A percentile compares a stretch with the other conserved stretches of the same genome.
phyloP scores from a whole-genome alignment of 306 rosid species.

The Vigna radiata region DNA sequence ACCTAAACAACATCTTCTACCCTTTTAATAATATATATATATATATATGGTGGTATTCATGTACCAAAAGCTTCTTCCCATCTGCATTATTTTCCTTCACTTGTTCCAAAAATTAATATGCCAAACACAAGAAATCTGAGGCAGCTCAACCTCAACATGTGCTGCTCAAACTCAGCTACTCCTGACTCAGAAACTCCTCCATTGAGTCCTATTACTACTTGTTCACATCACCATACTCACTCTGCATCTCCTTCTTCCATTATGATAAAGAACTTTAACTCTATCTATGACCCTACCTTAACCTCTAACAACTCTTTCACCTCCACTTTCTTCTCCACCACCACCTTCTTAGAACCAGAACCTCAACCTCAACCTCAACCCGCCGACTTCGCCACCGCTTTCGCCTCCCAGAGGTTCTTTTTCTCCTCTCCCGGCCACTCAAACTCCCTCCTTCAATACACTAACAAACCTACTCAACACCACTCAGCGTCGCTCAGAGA shows the following conservation, averaged over 20 bases:
- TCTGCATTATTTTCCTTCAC: not conserved
- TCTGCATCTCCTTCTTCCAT: conserved; percentile 43
- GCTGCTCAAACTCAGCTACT: conserved; percentile 67
- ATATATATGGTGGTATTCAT: not conserved
- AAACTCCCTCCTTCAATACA: conserved; percentile 72
- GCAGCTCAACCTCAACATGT: conserved; percentile 57
- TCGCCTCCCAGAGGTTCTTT: conserved; percentile 90
- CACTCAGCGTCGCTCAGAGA: conserved; percentile 1
- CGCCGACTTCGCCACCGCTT: conserved; percentile 68
- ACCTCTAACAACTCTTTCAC: conserved; percentile 46
- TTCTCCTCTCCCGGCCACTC: conserved; percentile 90
- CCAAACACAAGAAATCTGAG: conserved; percentile 50
- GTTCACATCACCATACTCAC: conserved; percentile 42
- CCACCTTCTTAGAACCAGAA: conserved; percentile 19
- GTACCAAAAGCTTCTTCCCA: not conserved
- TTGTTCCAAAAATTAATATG: conserved; percentile 45
- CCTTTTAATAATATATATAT: conserved; percentile 6
- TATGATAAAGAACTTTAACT: conserved; percentile 77
- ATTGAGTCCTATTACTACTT: conserved; percentile 12
- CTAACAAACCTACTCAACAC: not conserved
- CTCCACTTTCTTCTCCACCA: conserved; percentile 45
- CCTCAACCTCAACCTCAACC: conserved; percentile 34
- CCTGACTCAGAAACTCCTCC: conserved; percentile 50
- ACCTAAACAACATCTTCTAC: not conserved
- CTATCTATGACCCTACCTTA: conserved; percentile 70